phyloP scores from a whole-genome alignment of 192 early-diverging fungal species.

The Backusella australiensis region DNA sequence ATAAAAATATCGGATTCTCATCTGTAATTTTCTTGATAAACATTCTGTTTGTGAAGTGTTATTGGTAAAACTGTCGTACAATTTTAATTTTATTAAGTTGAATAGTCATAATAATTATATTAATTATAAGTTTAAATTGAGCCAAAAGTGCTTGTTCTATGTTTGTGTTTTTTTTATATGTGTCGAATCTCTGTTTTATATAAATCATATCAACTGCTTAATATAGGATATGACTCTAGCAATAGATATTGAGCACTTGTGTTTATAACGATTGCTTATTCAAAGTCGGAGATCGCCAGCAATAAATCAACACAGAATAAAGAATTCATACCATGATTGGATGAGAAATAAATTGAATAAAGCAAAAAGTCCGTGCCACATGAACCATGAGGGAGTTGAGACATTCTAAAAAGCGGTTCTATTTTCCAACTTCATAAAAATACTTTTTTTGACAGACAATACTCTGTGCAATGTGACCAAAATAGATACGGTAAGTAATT shows the following conservation, averaged over 20 bases:
- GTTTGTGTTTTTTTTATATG: neutral
- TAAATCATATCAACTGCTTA: neutral
- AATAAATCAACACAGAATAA: neutral
- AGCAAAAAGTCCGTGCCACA: slow-evolving; percentile 3
- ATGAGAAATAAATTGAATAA: neutral
- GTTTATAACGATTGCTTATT: neutral
- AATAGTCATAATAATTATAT: neutral
- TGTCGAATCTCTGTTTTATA: neutral
- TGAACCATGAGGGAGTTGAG: neutral
- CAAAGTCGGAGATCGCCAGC: neutral
- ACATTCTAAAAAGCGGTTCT: neutral
- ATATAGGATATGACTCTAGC: neutral
- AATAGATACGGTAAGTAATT: neutral
- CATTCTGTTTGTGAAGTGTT: neutral
- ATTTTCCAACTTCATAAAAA: neutral
- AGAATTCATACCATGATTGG: neutral
- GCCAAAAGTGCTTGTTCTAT: neutral
- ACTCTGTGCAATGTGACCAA: neutral
- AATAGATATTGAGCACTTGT: neutral
- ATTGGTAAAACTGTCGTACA: neutral
- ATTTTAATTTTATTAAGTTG: neutral
- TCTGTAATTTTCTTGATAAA: too few relatives aligned
- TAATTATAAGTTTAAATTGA: neutral
- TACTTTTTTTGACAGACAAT: neutral
- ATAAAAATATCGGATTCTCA: too few relatives aligned